Evolutionary conservation across 1,139 yeast species (phyloP), one percentile per base, ranked within the genome.

Genomic region (Komagataea norvegica): DNA sequence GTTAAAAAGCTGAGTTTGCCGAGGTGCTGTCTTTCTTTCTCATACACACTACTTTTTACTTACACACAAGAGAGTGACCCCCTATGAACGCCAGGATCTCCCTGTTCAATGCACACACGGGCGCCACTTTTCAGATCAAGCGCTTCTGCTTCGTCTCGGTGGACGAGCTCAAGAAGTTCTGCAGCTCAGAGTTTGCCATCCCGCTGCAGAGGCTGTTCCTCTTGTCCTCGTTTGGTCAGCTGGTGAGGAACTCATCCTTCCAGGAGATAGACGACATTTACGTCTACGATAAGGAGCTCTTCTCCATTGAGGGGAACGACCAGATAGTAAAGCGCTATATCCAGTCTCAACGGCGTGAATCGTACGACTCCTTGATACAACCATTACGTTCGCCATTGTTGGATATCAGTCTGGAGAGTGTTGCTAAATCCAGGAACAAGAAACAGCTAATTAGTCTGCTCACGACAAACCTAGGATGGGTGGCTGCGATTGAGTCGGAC

Each of bases 191-290:
- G 28, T 65, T 76, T 48, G 60, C 57, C 27, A 67, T 71, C 5
- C 64, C 67, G 1, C 40, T 49, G 1, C 72, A 68, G 19, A 72
- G 77, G 47, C 55, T 79, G 30, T 75, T 81, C 47, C 59, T 82
- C n/a, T 59, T 82, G 31, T 70, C 84, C 1, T 75, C 85, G 3
- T 79, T 72, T 59, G 91, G 88, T 0, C 68, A 73, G 33, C 77
- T 73, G 49, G 62, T 80, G 47, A 77, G 74, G 55, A 63, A 67
- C 27, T 68, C 71, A 52, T 49, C 50, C 10, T 42, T 45, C 29
- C 56, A 49, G 32, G 49, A 47, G 16, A 36, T 35, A 25, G 61
- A 61, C 37, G 82, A 77, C 40, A 63, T 80, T 3, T 80, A 71
- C 54, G 76, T 74, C 1, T 79, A 68, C 57, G 85, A 80, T 53